Evolutionary conservation across 805 yeast genomes (phyloP), one percentile per base, ranked within the genome.

Genomic region (Wickerhamomyces chaumierensis): DNA sequence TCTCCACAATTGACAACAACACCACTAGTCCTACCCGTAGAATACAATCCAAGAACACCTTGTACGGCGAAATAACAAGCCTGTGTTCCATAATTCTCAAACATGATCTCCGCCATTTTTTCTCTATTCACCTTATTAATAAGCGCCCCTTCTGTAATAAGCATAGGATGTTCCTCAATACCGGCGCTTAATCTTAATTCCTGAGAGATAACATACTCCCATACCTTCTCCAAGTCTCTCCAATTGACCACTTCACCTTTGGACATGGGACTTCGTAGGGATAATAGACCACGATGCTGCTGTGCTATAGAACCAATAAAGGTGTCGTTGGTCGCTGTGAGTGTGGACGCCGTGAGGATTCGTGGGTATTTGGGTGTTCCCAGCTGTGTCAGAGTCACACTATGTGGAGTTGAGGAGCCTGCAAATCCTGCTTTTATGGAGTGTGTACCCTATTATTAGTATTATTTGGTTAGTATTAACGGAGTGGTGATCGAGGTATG

Each of bases 31-130:
- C 85, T 64, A 0, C 96, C 97, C 5, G 84, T 71, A 0, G 96
- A 87, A 60, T 90, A 88, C 31, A 88, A 62, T 3, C 95, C 71
- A 31, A 88, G 62, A 11, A 87, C 87, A 0, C 95, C 90, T 47
- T 90, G 97, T 52, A 85, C 86, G 17, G 96, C 95, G 33, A 90
- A 88, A 52, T 90, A 88, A 5, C 88, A 86, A 3, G 96, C 96
- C 19, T 88, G 86, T 59, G 85, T 81, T 42, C 77, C 75, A 60
- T 86, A 88, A 52, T 80, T 80, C 56, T 88, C 96, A 63, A 86
- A 85, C 82, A 88, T 81, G 12, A 84, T 81, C 48, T 84, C 86
- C 51, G 90, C 85, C 90, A 88, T 87, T 35, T 71, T 71, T 56
- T 87, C 95, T 55, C 96, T 71, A 60, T 90, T 87, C 52, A 75